A percentile compares a stretch with the other conserved stretches of the same genome.
phyloP scores from a whole-genome alignment of 2,329 filamentous ascomycete species.

The Aspergillus sp. region DNA sequence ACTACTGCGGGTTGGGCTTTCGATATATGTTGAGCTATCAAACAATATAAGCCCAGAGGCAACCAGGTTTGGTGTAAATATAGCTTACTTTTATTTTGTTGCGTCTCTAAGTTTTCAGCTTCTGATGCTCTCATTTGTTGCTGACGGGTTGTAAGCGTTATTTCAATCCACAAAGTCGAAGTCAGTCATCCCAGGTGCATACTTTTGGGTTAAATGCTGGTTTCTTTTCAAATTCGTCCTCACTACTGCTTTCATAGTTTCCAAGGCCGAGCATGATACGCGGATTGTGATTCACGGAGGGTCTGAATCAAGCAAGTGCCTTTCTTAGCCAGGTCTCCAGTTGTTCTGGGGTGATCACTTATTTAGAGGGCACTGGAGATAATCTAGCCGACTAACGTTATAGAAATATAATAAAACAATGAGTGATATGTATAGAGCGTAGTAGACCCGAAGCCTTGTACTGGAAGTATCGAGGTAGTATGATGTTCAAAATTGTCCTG shows the following conservation, averaged over 20 bases:
- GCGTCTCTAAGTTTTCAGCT: constrained; percentile 1
- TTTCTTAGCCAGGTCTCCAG: not conserved
- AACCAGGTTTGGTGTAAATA: not conserved
- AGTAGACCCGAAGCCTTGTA: not conserved
- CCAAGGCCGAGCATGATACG: constrained; percentile 40
- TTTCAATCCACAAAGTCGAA: not conserved
- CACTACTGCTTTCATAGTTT: constrained; percentile 47
- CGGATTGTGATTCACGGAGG: not conserved
- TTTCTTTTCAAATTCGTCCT: constrained; percentile 38
- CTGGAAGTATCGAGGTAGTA: not conserved
- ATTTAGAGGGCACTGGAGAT: not conserved
- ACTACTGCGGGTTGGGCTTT: not conserved
- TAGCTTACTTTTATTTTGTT: constrained; percentile 10
- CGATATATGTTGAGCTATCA: constrained; percentile 5
- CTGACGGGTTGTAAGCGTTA: constrained; percentile 15
- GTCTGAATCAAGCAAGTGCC: not conserved
- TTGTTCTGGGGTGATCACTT: not conserved
- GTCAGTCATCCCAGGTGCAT: not conserved
- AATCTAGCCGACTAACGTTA: not conserved
- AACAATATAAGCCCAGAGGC: not conserved
- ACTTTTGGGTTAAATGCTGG: constrained; percentile 24
- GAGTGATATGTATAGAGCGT: not conserved
- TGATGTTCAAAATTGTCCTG: not conserved
- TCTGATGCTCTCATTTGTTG: constrained; percentile 3
- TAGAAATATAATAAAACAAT: not conserved